Base-by-base conservation (phyloP, 495 filamentous ascomycete genomes). In the Tuber magnatum region DNA sequence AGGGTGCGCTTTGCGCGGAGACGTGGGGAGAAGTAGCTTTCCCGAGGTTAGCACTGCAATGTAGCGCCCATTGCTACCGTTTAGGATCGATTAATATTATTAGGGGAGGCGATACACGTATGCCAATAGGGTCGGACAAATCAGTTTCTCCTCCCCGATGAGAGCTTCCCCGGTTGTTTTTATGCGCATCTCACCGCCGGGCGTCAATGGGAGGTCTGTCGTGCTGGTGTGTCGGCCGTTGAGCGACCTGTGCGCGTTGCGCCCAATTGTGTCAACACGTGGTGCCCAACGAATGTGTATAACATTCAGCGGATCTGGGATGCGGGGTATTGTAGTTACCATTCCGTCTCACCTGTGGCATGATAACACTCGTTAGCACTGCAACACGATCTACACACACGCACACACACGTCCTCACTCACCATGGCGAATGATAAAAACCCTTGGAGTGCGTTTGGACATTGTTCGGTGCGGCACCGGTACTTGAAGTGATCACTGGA, bases 1-100 rank as follows among this genome's bases (percentile, higher is more conserved):
- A 97, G 90, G n/a, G 94, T 99, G n/a, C 89, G 87, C 81, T 93
- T 94, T 9, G 95, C 94, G 71, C 94, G 91, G 71, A 86, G 85
- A 42, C 95, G 91, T 10, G 95, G 95, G 32, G 93, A 97, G 32
- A 97, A 93, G 83, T 94, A 97, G 78, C 76, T 77, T 77, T 56
- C 14, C 28, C 51, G 28, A 14, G 8, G 12, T 39, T 41, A 51
- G 35, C 39, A 5, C 22, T n/a, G 14, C 24, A 7, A 22, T 35
- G 75, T 76, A 76, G 75, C 22, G 41, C 48, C 28, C 16, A 18
- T 28, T 32, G 44, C 68, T 65, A 9, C 20, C n/a, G 3, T 46
- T 12, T 61, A 28, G 16, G 56, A 65, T 18, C 12, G 28, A 65
- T 65, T 8, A 65, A 32, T 35, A 18, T 35, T 20, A 65, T 35